Percentiles rank a stretch among this genome's conserved stretches.
Evolutionary conservation across 202 grass and related monocot genomes (phyloP).

Genomic region (Setaria italica): DNA sequence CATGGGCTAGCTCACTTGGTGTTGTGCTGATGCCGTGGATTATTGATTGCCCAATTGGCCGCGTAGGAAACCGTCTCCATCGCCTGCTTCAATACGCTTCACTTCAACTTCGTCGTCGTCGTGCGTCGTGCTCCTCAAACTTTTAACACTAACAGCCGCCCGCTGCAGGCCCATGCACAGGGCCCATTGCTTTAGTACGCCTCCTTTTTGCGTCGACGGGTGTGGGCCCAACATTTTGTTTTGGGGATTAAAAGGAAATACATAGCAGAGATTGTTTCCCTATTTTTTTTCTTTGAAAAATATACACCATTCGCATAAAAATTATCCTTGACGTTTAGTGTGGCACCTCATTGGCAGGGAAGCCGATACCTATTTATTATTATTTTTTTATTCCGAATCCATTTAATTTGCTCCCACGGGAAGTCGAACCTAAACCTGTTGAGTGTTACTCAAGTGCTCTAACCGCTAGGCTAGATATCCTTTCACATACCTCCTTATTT

Average conservation of each 20-base stretch:
- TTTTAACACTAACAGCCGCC: not conserved
- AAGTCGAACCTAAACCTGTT: no score
- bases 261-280: not conserved
- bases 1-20: not conserved
- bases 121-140: not conserved
- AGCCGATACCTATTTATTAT: no score
- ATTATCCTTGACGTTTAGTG: no score
- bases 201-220: not conserved
- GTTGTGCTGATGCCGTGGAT: not conserved
- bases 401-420: no score
- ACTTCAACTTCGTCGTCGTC: not conserved
- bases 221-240: not conserved
- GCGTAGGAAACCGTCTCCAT: slow-evolving; percentile 28
- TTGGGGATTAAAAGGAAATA: not conserved
- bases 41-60: not conserved
- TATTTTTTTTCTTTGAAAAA: no score
- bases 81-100: not conserved
- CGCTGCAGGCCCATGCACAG: not conserved
- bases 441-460: no score
- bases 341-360: no score
- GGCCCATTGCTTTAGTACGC: not conserved
- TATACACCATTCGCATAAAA: no score
- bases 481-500: no score
- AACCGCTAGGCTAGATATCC: no score
- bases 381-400: no score